A percentile compares a stretch with the other conserved stretches of the same genome.
phyloP scores from a whole-genome alignment of 139 green algal genomes.

The Coccomyxa sp. region DNA sequence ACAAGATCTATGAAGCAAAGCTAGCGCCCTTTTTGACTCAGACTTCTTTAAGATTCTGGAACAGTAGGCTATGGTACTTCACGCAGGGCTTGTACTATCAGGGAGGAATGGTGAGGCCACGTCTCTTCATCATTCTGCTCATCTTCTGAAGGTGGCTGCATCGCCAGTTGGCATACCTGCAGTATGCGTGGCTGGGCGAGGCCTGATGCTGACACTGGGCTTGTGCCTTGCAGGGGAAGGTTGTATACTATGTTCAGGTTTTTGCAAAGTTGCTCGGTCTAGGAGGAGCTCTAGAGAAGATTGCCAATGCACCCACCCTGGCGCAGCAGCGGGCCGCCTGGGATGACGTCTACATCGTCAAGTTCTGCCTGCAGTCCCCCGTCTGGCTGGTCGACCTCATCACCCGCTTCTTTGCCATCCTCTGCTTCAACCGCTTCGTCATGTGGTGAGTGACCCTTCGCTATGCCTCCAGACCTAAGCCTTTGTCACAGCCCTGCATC shows the following conservation, averaged over 20 bases:
- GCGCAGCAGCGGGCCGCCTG: conserved; percentile 33
- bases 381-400: conserved; percentile 63
- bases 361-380: conserved; percentile 58
- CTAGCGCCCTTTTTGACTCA: conserved; percentile 91
- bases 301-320: conserved; percentile 77
- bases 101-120: conserved; percentile 90
- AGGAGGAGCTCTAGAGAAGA: conserved; percentile 34
- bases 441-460: conserved; percentile 44
- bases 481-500: neutral
- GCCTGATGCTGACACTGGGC: neutral
- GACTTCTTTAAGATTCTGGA: conserved; percentile 84
- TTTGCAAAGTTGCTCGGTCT: conserved; percentile 48
- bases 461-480: neutral
- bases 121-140: no score
- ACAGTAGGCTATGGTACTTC: conserved; percentile 85
- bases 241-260: conserved; percentile 67
- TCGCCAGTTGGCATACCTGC: neutral
- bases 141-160: no score
- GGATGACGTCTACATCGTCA: conserved; percentile 66
- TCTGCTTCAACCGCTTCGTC: conserved; percentile 72
- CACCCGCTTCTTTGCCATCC: conserved; percentile 40
- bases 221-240: conserved; percentile 58
- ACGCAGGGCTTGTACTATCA: conserved; percentile 92
- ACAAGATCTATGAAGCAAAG: conserved; percentile 76
- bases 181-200: neutral